Percentiles rank a stretch among this genome's conserved stretches.
phyloP scores from a whole-genome alignment of 306 rosid species.

The Quercus variabilis region DNA sequence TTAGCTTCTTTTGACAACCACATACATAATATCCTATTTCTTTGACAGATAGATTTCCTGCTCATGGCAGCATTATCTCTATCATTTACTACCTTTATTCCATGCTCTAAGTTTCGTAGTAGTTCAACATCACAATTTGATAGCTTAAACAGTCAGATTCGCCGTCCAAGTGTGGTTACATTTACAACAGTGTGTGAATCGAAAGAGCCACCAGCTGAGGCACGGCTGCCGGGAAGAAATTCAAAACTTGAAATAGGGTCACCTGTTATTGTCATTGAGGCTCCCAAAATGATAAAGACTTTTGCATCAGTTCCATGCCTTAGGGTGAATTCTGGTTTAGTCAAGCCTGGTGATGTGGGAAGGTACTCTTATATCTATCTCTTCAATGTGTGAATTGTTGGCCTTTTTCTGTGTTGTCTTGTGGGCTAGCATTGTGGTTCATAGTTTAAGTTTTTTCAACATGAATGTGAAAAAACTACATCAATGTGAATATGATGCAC shows the following conservation, averaged over 20 bases:
- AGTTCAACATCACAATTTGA: slow-evolving; percentile 6
- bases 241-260: slow-evolving; percentile 69
- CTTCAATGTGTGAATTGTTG: background rate
- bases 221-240: slow-evolving; percentile 11
- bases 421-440: no score
- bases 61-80: slow-evolving; percentile 32
- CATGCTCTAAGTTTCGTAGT: slow-evolving; percentile 16
- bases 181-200: slow-evolving; percentile 42
- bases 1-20: background rate
- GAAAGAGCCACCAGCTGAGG: slow-evolving; percentile 33
- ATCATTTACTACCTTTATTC: slow-evolving; percentile 4
- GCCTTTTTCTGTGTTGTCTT: no score
- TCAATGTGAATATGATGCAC: no score
- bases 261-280: slow-evolving; percentile 65
- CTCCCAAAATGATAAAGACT: slow-evolving; percentile 72
- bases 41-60: background rate
- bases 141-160: slow-evolving; percentile 2
- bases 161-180: slow-evolving; percentile 6
- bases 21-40: background rate
- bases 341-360: slow-evolving; percentile 86
- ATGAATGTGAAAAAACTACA: no score
- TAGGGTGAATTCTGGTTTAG: slow-evolving; percentile 60
- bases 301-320: slow-evolving; percentile 78
- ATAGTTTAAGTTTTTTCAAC: no score
- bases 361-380: slow-evolving; percentile 39